Evolutionary conservation across 73 alveolate species (phyloP).

Genomic region (Durusdinium trenchii): DNA sequence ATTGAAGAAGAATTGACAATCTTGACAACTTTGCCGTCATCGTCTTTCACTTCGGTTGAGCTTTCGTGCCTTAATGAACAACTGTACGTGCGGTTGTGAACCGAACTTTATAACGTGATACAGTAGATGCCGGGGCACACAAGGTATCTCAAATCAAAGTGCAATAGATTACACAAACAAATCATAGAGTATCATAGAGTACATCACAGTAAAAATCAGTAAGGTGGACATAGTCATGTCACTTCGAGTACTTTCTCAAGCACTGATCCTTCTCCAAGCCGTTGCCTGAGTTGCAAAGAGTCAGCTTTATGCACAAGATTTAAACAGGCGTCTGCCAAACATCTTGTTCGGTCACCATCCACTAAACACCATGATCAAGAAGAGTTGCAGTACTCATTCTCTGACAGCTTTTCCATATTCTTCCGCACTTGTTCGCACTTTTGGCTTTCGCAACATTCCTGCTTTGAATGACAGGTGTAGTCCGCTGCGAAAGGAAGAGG

Average conservation of each 20-base stretch:
- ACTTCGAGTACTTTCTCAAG: slow-evolving; percentile 45
- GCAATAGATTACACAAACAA: too few species aligned
- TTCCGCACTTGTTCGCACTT: slow-evolving; percentile 58
- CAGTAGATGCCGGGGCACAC: too few species aligned
- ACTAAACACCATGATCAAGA: not conserved
- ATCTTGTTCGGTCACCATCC: not conserved
- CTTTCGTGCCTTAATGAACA: not conserved
- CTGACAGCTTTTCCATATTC: slow-evolving; percentile 20
- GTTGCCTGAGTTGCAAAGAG: not conserved
- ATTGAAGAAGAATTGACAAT: not conserved
- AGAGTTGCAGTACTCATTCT: slow-evolving; percentile 55
- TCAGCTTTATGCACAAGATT: not conserved
- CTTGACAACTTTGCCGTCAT: not conserved
- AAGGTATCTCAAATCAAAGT: too few species aligned
- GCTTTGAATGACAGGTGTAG: not conserved
- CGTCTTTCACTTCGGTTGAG: not conserved
- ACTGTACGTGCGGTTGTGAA: too few species aligned
- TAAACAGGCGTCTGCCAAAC: not conserved
- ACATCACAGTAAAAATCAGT: too few species aligned
- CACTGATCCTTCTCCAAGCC: slow-evolving; percentile 78
- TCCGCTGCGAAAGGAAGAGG: not conserved
- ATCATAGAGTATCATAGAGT: too few species aligned
- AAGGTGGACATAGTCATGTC: not conserved
- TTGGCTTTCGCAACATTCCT: slow-evolving; percentile 75
- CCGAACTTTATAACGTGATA: too few species aligned